phyloP scores from a whole-genome alignment of 1,284 basidiomycete genomes.

The Leccinum insigne region DNA sequence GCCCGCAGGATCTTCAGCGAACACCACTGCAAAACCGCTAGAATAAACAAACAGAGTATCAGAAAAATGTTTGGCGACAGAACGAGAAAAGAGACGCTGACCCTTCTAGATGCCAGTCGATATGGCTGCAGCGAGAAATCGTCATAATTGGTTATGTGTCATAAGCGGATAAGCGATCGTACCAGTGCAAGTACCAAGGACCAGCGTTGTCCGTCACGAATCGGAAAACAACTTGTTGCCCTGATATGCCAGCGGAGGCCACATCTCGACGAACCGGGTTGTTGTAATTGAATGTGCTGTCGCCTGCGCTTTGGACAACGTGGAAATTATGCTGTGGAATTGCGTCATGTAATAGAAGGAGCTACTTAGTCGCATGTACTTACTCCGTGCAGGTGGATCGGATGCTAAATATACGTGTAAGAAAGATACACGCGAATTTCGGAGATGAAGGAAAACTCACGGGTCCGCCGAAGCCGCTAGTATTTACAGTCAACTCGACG shows the following conservation, averaged over 20 bases:
- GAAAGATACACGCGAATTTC: not conserved
- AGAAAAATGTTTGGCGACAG: not conserved
- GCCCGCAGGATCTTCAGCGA: not conserved
- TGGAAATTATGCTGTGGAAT: slow-evolving; percentile 33
- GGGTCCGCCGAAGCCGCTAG: slow-evolving; percentile 15
- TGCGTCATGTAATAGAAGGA: slow-evolving; percentile 8
- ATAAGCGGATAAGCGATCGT: not conserved
- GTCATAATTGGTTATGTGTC: not conserved
- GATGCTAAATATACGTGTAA: slow-evolving; percentile 29
- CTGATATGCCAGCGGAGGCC: slow-evolving; percentile 25
- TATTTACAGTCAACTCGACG: slow-evolving; percentile 35
- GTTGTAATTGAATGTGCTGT: slow-evolving; percentile 35
- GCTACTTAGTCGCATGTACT: not conserved
- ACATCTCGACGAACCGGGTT: slow-evolving; percentile 41
- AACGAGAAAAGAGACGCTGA: not conserved
- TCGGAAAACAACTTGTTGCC: slow-evolving; percentile 34
- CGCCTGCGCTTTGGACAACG: slow-evolving; percentile 35
- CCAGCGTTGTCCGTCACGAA: slow-evolving; percentile 40
- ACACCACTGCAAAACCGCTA: not conserved
- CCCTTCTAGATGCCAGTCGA: not conserved
- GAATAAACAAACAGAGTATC: not conserved
- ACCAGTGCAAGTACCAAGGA: slow-evolving; percentile 36
- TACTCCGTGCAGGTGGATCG: slow-evolving; percentile 33
- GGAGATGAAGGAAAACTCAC: slow-evolving; percentile 15
- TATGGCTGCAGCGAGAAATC: not conserved